A percentile compares a stretch with the other conserved stretches of the same genome.
phyloP scores from a whole-genome alignment of 345 rosid species.

The Melastoma malabathricum region DNA sequence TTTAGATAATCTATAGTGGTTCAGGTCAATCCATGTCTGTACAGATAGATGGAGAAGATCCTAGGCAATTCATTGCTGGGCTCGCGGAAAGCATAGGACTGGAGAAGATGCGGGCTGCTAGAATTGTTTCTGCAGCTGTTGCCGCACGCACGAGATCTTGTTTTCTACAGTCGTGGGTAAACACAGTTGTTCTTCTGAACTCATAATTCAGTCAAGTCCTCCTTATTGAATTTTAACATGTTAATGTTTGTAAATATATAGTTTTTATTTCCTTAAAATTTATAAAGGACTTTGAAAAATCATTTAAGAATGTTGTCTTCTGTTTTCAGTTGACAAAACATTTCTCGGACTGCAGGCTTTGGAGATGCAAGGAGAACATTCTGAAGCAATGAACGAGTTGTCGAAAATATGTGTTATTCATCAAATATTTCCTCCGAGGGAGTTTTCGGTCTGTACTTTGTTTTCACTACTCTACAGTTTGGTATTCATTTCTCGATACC shows the following conservation, averaged over 20 bases:
- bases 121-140: slow-evolving; percentile 82
- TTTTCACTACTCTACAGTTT: background rate
- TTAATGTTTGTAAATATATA: too few species aligned
- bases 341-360: slow-evolving; percentile 46
- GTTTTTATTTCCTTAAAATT: background rate
- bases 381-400: slow-evolving; percentile 52
- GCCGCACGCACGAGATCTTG: slow-evolving; percentile 78
- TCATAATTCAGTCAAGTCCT: too few species aligned
- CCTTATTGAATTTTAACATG: too few species aligned
- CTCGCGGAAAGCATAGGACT: slow-evolving; percentile 78
- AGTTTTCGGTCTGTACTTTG: slow-evolving; percentile 52
- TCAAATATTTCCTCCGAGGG: slow-evolving; percentile 67
- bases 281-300: background rate
- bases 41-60: slow-evolving; percentile 65
- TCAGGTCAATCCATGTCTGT: slow-evolving; percentile 28
- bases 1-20: slow-evolving; percentile 37
- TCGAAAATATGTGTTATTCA: slow-evolving; percentile 60
- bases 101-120: slow-evolving; percentile 64
- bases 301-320: background rate
- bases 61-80: slow-evolving; percentile 55
- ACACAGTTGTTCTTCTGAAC: background rate
- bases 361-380: slow-evolving; percentile 74
- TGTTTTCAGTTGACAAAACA: background rate
- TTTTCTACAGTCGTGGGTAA: slow-evolving; percentile 93
- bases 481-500: background rate